Conservation (phyloP, 768 basidiomycete genomes). For the Termitomyces sp. region DNA sequence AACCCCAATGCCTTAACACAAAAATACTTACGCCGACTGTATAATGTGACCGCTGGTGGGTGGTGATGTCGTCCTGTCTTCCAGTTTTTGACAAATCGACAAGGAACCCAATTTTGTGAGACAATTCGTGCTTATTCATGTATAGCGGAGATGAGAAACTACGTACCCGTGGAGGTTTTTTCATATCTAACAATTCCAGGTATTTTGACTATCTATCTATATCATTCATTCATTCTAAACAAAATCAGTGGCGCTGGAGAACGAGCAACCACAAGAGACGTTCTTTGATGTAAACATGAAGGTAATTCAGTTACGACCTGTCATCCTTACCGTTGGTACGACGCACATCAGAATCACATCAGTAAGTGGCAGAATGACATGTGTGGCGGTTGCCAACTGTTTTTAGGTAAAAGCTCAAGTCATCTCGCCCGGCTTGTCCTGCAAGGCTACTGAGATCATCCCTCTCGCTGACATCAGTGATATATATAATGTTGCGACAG, state of each 20-base stretch:
- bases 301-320: constrained; percentile 63
- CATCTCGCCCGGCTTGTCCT: constrained; percentile 61
- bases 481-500: constrained; percentile 74
- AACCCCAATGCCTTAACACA: constrained; percentile 69
- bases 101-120: constrained; percentile 47
- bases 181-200: constrained; percentile 48
- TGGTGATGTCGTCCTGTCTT: background rate
- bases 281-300: constrained; percentile 68
- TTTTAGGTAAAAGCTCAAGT: constrained; percentile 61
- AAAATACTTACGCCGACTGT: constrained; percentile 69
- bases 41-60: constrained; percentile 59
- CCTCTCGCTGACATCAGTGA: constrained; percentile 79
- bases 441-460: constrained; percentile 80
- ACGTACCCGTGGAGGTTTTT: constrained; percentile 44
- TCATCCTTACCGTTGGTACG: constrained; percentile 57
- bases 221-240: constrained; percentile 1
- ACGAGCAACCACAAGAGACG: constrained; percentile 39
- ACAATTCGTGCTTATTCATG: constrained; percentile 59
- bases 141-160: constrained; percentile 49
- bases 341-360: constrained; percentile 77
- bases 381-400: background rate
- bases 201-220: constrained; percentile 19
- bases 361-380: constrained; percentile 33
- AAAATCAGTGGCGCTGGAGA: constrained; percentile 51
- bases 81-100: background rate